Evolutionary conservation across 192 early-diverging fungal species (phyloP), one percentile per base, ranked within the genome.

Genomic region (Coemansia furcata): DNA sequence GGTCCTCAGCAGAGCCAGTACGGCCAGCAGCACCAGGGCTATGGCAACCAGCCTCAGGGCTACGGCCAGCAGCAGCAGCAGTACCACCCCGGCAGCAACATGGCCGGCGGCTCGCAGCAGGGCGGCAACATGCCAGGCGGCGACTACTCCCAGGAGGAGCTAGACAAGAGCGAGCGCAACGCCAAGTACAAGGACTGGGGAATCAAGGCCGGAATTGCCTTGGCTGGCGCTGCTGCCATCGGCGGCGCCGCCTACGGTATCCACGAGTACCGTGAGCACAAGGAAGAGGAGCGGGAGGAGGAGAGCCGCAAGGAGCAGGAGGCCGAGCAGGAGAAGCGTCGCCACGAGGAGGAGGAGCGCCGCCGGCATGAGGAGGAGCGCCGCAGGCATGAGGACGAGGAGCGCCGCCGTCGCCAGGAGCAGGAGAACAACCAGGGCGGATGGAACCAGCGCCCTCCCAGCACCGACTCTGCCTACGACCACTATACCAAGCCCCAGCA

Each of bases 111-210:
- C 29, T 58, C 54, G 17, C 64, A 60, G 58, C 52, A 68, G 23
- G 67, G 68, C 15, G 71, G 68, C 65, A 82, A 82, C 68, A 62
- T 67, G 63, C 74, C 74, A 0, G 74, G 74, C 43, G 63, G 66
- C 47, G 71, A 65, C 68, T 81, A 69, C 64, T 72, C 78, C 17
- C 73, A 81, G 57, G 78, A 81, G 29, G 78, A 81, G 58, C 9
- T 72, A 3, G 73, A 69, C 1, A 68, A 72, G 52, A 60, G 66
- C 43, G 63, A 75, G 47, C 65, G 66, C 44, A 69, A 58, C 66
- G 69, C 67, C 12, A 50, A 49, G 35, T 63, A 67, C 69, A 81
- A 81, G 70, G 69, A 74, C 55, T 74, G 62, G 60, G 77, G 72
- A 30, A 57, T 38, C 37, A 75, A 65, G 26, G 70, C 67, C 2